Base-by-base conservation (phyloP, 2,329 filamentous ascomycete genomes). In the Aspergillus sp. region DNA sequence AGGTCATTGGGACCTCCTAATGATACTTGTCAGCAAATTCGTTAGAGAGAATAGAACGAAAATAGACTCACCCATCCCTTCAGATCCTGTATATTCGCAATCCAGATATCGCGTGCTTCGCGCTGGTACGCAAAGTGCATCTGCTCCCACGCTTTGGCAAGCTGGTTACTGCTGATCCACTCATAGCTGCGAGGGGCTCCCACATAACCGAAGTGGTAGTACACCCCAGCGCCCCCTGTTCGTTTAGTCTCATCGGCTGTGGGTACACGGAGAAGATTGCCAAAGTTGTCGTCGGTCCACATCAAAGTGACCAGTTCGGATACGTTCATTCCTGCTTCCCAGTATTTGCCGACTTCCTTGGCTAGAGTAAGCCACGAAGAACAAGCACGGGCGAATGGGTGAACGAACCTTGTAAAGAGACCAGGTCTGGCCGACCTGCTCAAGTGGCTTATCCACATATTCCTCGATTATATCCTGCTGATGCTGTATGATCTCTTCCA, bases 241-340 rank as follows among this genome's bases (percentile, higher is more conserved):
- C 88, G 78, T n/a, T 76, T 74, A 3, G 82, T 86, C 76, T 91
- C 89, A 62, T 86, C 84, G 1, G 75, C 78, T 17, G 86, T 74
- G 4, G 89, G 89, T 31, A 91, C 77, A 23, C 88, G 80, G 30
- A 87, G 81, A 28, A 89, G 82, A 72, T 89, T 88, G 11, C 88
- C 88, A 80, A 82, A 89, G 75, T 90, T 91, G 75, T 91, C 89
- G 71, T 91, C 84, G 87, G 71, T 91, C 84, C 87, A 91, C 4
- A 91, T 80, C 25, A 91, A 78, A 1, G 87, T 91, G 30, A 91
- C 84, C 68, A 89, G 84, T 43, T 91, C 88, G 0, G 88, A 75
- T 73, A 90, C 83, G 2, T 17, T 34, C 49, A 52, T 52, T 1
- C 49, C 49, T 19, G 49, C 17, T n/a, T 17, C 78, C 76, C 71